Percentiles rank a stretch among this genome's conserved stretches.
phyloP scores from a whole-genome alignment of 2,329 filamentous ascomycete species.

The Fusarium denticulatum region DNA sequence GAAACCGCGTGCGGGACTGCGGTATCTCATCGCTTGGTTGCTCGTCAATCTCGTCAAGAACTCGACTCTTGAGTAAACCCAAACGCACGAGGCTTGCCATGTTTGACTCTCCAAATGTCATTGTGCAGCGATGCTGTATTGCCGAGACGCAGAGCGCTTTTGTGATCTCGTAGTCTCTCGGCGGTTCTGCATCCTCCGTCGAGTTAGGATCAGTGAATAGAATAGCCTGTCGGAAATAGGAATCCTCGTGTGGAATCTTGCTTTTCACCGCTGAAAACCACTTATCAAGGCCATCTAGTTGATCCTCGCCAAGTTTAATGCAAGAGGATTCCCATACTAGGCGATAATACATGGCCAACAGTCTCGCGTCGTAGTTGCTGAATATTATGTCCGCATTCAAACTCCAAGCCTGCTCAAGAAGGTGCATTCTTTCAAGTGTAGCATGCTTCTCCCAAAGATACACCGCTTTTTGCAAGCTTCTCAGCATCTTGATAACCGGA shows the following conservation, averaged over 20 bases:
- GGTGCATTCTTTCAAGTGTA: background rate
- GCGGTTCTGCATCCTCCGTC: background rate
- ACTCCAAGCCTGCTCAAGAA: conserved; percentile 7
- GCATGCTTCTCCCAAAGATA: background rate
- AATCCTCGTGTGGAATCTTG: background rate
- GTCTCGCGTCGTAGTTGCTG: background rate
- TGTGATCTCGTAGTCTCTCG: conserved; percentile 2
- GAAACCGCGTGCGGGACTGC: background rate
- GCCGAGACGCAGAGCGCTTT: conserved; percentile 11
- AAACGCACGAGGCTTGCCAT: background rate
- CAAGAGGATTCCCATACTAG: conserved; percentile 11
- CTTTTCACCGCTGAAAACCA: conserved; percentile 5
- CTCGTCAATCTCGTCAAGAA: background rate
- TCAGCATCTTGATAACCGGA: conserved; percentile 1
- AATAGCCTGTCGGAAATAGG: background rate
- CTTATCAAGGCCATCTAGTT: background rate
- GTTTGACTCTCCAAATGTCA: background rate
- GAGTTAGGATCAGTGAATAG: background rate
- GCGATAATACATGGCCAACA: conserved; percentile 15
- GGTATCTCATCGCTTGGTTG: background rate
- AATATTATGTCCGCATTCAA: conserved; percentile 10
- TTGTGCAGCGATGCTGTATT: conserved; percentile 17
- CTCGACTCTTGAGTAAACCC: background rate
- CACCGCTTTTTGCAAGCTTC: background rate
- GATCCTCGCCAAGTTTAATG: background rate